Conservation (phyloP, 306 rosid species). For the Cyclanthera cordifolia region DNA sequence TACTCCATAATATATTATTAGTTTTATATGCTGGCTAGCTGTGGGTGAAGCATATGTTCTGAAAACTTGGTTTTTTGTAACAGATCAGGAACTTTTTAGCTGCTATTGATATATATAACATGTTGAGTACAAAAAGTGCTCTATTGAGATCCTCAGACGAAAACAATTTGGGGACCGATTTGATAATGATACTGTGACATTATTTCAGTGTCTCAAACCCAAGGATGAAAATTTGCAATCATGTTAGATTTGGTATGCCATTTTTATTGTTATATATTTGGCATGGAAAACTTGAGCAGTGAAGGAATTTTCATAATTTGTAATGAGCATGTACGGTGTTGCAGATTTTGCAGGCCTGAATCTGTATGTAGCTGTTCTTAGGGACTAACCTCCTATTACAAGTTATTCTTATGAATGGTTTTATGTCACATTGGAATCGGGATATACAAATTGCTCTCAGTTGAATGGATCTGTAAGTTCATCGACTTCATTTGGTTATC, state of each 20-base stretch:
- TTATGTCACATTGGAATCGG: not conserved
- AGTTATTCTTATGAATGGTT: not conserved
- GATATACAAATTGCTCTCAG: not conserved
- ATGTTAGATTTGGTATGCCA: not conserved
- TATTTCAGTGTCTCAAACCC: not conserved
- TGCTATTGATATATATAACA: not conserved
- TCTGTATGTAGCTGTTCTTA: not conserved
- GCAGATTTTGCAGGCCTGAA: not conserved
- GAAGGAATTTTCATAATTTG: not conserved
- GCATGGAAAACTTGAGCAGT: not conserved
- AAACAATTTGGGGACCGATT: not conserved
- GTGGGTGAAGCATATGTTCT: not conserved
- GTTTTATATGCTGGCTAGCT: not conserved
- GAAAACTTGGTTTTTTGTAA: not conserved
- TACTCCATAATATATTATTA: not conserved
- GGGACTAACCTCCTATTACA: not conserved
- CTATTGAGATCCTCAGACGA: not conserved
- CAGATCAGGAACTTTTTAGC: not conserved
- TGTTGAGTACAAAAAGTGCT: not conserved
- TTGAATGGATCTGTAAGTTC: conserved; percentile 5
- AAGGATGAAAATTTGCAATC: not conserved
- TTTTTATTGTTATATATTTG: not conserved
- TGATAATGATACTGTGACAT: not conserved
- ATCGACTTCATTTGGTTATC: not conserved
- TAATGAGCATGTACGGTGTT: not conserved